Base-by-base conservation (phyloP, 2,329 filamentous ascomycete species). In the Knufia petricola region DNA sequence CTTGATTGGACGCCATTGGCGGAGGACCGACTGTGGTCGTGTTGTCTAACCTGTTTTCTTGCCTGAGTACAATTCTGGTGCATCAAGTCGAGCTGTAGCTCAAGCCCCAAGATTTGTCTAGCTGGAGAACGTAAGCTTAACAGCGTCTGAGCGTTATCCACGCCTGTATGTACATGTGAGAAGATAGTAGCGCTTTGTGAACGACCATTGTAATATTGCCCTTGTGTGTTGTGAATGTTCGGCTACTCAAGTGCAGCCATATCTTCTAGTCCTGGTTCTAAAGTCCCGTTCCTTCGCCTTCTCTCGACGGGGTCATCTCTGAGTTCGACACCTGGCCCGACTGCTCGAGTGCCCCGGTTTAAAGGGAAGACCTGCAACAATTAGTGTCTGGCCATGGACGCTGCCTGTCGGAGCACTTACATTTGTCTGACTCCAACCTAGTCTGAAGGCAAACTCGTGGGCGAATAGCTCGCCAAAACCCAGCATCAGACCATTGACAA, bases 401-500 rank as follows among this genome's bases (percentile, higher is more conserved):
- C 56, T 77, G 40, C 17, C 28, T n/a, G n/a, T 15, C 15, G 42
- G 24, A 21, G 21, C n/a, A 31, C 54, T 49, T 75, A 95, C 92
- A 80, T 92, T 94, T 52, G 92, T 96, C 48, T 84, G 84, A 55
- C 85, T 82, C 92, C 92, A 98, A 52, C 92, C 92, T 59, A 96
- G 71, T 61, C 90, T 75, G 63, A 90, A 98, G 1, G 92, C 92
- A 44, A 87, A 84, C 71, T 98, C 92, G 63, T 98, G 92, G 48
- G 92, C 92, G 66, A 98, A 90, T 45, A 98, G 70, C 70, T 98
- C 92, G 58, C 92, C 92, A 62, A 98, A 95, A 1, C 92, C 92
- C 61, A 98, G 70, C 92, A 98, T 98, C 74, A 98, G 78, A 40
- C 92, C 92, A 69, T 98, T 98, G 62, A 98, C 80, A 61, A 98